Conservation (phyloP, 345 rosid species). For the Viola odorata region DNA sequence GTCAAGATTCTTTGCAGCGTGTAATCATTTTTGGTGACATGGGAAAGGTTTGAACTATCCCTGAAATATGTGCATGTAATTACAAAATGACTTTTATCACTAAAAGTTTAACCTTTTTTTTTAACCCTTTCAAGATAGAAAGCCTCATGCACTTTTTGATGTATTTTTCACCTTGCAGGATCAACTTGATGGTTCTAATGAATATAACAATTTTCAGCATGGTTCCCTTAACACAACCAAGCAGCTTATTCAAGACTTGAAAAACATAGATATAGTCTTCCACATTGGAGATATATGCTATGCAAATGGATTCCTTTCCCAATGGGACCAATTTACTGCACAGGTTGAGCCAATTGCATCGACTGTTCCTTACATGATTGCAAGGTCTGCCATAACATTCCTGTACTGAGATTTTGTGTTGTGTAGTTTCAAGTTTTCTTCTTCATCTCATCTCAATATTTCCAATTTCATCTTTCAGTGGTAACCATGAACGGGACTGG, state of each 20-base stretch:
- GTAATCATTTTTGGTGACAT: slow-evolving; percentile 74
- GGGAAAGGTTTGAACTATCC: slow-evolving; percentile 62
- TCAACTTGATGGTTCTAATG: slow-evolving; percentile 62
- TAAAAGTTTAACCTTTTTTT: background rate
- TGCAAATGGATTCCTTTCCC: slow-evolving; percentile 67
- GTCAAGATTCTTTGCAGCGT: slow-evolving; percentile 57
- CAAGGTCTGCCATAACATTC: slow-evolving; percentile 35
- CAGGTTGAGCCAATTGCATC: slow-evolving; percentile 71
- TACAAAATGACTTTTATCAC: background rate
- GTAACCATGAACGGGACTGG: slow-evolving; percentile 80
- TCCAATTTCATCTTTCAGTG: slow-evolving; percentile 24
- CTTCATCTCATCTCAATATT: background rate
- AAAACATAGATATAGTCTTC: slow-evolving; percentile 50
- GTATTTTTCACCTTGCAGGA: slow-evolving; percentile 26
- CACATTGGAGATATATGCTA: slow-evolving; percentile 70
- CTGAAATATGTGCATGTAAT: background rate
- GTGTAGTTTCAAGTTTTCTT: slow-evolving; percentile 1
- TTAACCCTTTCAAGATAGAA: background rate
- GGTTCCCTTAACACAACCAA: slow-evolving; percentile 64
- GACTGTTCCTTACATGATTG: slow-evolving; percentile 61
- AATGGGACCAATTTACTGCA: slow-evolving; percentile 72
- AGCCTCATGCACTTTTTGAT: no score
- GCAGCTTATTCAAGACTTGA: slow-evolving; percentile 49
- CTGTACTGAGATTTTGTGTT: background rate
- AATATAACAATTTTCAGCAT: slow-evolving; percentile 39